Percentiles rank a stretch among this genome's conserved stretches.
Evolutionary conservation across 2,329 filamentous ascomycete genomes (phyloP).

Genomic region (Calonectria multiphialidica): DNA sequence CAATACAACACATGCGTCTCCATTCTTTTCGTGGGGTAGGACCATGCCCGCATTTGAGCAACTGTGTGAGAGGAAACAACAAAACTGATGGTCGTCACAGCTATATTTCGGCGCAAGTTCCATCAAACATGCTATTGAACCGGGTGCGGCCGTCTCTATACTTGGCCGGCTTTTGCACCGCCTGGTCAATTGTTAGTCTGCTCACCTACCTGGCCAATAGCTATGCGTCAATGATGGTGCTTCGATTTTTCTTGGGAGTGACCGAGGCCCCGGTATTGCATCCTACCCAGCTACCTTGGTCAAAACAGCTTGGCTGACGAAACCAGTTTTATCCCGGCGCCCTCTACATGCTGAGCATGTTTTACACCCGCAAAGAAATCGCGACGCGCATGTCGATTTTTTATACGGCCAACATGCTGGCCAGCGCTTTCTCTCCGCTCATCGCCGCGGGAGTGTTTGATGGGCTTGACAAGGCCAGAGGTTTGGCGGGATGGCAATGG

Average conservation of each 20-base stretch:
- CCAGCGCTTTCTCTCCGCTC: constrained; percentile 55
- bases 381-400: constrained; percentile 56
- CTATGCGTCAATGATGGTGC: neutral
- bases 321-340: constrained; percentile 48
- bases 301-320: neutral
- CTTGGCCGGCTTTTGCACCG: neutral
- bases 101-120: neutral
- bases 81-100: neutral
- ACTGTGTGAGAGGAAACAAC: neutral
- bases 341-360: constrained; percentile 60
- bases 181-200: neutral
- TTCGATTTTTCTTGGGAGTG: neutral
- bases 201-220: neutral
- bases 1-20: constrained; percentile 2
- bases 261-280: neutral
- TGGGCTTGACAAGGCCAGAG: neutral
- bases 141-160: neutral
- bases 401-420: constrained; percentile 54
- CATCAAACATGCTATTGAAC: neutral
- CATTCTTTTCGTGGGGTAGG: neutral
- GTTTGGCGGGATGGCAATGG: neutral
- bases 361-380: constrained; percentile 65
- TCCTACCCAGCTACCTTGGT: too few species aligned
- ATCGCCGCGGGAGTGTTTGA: constrained; percentile 46
- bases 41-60: neutral